Conservation (phyloP, 2,329 filamentous ascomycete species). For the Fusarium siculi region DNA sequence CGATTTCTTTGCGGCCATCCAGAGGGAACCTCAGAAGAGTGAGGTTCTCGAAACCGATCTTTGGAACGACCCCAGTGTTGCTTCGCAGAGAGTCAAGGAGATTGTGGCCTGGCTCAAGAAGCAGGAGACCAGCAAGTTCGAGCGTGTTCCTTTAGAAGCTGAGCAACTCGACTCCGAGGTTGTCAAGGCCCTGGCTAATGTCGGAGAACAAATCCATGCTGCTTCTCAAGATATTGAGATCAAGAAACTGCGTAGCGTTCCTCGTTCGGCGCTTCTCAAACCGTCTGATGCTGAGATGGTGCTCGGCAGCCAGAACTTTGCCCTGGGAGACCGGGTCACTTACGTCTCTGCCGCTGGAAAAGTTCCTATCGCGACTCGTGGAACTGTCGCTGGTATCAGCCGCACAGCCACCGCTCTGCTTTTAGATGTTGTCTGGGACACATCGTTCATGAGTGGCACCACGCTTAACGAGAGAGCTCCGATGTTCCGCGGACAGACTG, state of each 20-base stretch:
- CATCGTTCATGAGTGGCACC: constrained; percentile 96
- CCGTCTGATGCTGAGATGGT: constrained; percentile 96
- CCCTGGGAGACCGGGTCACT: constrained; percentile 88
- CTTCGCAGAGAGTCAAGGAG: constrained; percentile 87
- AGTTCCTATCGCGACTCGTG: constrained; percentile 89
- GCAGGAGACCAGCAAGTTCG: constrained; percentile 90
- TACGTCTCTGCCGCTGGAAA: constrained; percentile 94
- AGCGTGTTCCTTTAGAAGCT: constrained; percentile 94
- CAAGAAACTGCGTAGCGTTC: constrained; percentile 82
- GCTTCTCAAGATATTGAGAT: constrained; percentile 64
- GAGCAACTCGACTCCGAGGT: constrained; percentile 94
- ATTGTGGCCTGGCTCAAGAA: constrained; percentile 94
- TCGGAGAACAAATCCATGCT: constrained; percentile 72
- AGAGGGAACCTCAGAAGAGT: constrained; percentile 85
- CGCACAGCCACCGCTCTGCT: constrained; percentile 84
- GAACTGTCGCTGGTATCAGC: constrained; percentile 95
- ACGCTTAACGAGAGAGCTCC: constrained; percentile 90
- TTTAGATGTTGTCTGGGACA: constrained; percentile 93
- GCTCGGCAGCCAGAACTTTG: constrained; percentile 84
- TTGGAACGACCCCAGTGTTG: constrained; percentile 77
- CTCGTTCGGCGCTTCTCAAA: constrained; percentile 87
- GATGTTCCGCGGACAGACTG: constrained; percentile 92
- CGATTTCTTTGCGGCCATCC: constrained; percentile 91
- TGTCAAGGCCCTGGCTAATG: constrained; percentile 81
- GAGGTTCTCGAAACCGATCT: constrained; percentile 87